Evolutionary conservation across 2,329 filamentous ascomycete species (phyloP).

Genomic region (Claviceps maximensis): DNA sequence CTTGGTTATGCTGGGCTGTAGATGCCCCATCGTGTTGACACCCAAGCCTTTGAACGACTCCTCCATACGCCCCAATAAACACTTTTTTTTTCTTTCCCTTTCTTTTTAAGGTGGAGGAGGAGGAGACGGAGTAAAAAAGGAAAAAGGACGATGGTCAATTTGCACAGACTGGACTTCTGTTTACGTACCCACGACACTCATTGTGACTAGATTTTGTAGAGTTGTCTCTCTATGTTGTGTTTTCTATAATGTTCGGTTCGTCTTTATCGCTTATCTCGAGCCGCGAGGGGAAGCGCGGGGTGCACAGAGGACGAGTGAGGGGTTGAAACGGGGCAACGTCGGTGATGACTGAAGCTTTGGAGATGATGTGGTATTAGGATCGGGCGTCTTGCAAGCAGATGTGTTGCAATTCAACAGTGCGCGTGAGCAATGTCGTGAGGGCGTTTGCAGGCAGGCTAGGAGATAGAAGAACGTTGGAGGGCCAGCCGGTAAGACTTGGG

Average conservation of each 20-base stretch:
- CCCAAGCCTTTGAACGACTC: neutral
- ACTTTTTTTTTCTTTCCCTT: neutral
- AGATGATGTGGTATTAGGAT: neutral
- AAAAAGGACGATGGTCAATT: neutral
- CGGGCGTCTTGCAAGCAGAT: neutral
- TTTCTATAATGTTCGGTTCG: neutral
- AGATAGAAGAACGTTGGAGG: neutral
- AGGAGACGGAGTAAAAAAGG: neutral
- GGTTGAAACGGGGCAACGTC: neutral
- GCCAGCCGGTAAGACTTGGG: no score
- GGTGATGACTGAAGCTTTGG: neutral
- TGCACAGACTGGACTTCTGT: neutral
- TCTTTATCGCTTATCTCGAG: conserved; percentile 5
- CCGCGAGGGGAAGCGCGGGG: conserved; percentile 2
- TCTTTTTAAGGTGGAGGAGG: neutral
- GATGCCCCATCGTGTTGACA: neutral
- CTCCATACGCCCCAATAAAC: neutral
- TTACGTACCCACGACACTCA: conserved; percentile 42
- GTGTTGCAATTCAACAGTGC: neutral
- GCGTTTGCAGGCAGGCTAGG: neutral
- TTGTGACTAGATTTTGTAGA: conserved; percentile 24
- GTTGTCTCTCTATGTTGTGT: conserved; percentile 8
- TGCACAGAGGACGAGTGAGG: neutral
- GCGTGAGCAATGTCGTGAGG: neutral
- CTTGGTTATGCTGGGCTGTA: neutral